A percentile compares a stretch with the other conserved stretches of the same genome.
phyloP scores from a whole-genome alignment of 2,329 filamentous ascomycete species.

The Colletotrichum scovillei region DNA sequence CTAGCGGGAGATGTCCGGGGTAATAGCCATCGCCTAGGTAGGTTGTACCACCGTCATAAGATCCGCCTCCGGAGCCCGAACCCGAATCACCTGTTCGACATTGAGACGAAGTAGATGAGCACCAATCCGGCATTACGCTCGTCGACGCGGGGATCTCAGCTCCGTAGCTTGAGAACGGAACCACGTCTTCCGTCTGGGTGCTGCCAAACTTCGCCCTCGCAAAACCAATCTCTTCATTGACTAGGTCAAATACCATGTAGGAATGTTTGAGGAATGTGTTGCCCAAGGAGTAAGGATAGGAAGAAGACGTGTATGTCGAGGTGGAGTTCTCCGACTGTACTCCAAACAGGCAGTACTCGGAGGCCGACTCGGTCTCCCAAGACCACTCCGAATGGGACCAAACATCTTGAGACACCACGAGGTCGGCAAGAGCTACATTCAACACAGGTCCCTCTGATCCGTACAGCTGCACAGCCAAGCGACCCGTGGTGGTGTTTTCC shows the following conservation, averaged over 20 bases:
- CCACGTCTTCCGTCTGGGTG: constrained; percentile 37
- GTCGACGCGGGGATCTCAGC: constrained; percentile 42
- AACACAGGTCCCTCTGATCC: constrained; percentile 42
- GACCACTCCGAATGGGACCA: not conserved
- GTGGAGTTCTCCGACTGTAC: constrained; percentile 41
- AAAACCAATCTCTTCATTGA: constrained; percentile 45
- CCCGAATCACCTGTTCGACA: not conserved
- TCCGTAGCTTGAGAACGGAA: constrained; percentile 41
- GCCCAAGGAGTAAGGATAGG: constrained; percentile 38
- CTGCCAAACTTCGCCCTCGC: constrained; percentile 42
- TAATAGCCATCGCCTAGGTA: not conserved
- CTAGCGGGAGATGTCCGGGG: not conserved
- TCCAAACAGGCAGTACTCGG: constrained; percentile 43
- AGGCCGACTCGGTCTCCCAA: not conserved
- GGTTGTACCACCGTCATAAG: not conserved
- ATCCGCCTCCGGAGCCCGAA: not conserved
- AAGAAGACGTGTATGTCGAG: not conserved
- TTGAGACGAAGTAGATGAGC: not conserved
- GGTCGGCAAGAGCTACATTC: constrained; percentile 41
- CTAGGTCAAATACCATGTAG: constrained; percentile 48
- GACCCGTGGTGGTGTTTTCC: constrained; percentile 35
- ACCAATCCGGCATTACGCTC: not conserved
- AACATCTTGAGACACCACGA: constrained; percentile 40
- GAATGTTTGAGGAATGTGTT: constrained; percentile 43
- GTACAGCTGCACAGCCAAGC: constrained; percentile 42